Evolutionary conservation across 345 rosid genomes (phyloP).

Genomic region (Psidium friedrichsthalianum): DNA sequence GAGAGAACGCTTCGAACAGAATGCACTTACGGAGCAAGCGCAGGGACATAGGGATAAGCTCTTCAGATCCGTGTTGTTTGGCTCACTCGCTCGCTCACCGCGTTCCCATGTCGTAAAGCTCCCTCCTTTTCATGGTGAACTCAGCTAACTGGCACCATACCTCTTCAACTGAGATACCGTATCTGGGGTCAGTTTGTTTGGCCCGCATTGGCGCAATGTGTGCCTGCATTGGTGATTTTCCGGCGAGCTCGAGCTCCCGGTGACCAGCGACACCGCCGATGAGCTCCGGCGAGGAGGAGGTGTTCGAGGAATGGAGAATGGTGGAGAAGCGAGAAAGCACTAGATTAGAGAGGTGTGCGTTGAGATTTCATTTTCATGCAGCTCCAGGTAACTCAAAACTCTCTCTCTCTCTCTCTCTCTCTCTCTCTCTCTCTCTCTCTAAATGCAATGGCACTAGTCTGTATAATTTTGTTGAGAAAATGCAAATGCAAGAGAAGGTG

Average conservation of each 20-base stretch:
- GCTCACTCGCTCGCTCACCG: not conserved
- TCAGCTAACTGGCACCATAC: not conserved
- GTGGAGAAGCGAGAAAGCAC: slow-evolving; percentile 25
- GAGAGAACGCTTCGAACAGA: not conserved
- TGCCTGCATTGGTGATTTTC: not conserved
- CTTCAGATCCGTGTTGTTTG: not conserved
- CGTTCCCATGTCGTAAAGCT: not conserved
- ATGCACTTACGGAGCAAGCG: not conserved
- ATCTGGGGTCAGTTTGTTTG: not conserved
- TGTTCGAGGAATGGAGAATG: slow-evolving; percentile 23
- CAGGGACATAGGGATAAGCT: not conserved
- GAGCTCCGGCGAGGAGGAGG: not conserved
- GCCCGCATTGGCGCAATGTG: not conserved
- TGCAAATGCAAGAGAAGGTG: not conserved
- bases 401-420: not conserved
- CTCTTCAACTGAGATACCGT: not conserved
- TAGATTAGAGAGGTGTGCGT: slow-evolving; percentile 18
- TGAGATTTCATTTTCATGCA: slow-evolving; percentile 34
- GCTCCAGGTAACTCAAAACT: slow-evolving; percentile 20
- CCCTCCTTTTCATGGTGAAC: not conserved
- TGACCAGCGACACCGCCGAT: not conserved
- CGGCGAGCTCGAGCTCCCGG: not conserved
- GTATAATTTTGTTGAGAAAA: not conserved
- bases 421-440: not conserved
- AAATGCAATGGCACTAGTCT: not conserved